Evolutionary conservation across 371 early-diverging fungal genomes (phyloP), one percentile per base, ranked within the genome.

Genomic region (Syncephalastrum monosporum): DNA sequence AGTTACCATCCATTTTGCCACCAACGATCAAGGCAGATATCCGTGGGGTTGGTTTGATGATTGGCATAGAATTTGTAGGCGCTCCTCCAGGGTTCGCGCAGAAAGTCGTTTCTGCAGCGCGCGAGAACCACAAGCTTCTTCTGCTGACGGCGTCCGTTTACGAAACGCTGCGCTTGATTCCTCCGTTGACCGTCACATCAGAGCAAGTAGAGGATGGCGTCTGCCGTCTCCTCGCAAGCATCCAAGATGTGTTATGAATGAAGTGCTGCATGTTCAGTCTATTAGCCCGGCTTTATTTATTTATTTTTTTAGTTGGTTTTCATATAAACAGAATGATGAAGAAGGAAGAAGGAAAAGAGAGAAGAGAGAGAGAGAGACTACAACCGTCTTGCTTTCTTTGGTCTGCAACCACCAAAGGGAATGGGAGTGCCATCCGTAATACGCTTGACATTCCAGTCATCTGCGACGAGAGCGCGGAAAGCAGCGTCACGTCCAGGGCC

Each of bases 401-500:
- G 95, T 61, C 97, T 82, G 80, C 95, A 94, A n/a, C 97, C 97
- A 61, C 90, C 94, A 75, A 91, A 92, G 53, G 94, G 88, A 46
- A 94, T 77, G n/a, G 95, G 93, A 14, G 96, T 97, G 29, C 87
- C 85, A 74, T 97, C 97, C 14, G 89, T 83, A 43, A 97, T 80
- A 44, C 90, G 78, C 53, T 72, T 80, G 48, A 96, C 73, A 41
- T 71, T 80, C 94, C 94, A 95, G 27, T 85, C 81, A 25, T 79
- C 79, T 16, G 82, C 58, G 7, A 84, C 81, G 23, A 96, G 65
- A 10, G 96, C 95, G 67, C 91, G 86, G 78, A 90, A 95, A 0
- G 91, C 93, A 48, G 95, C 95, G 60, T 96, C 95, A 45, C 96
- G 73, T 15, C 96, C 97, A 0, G 93, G 88, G 4, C 97, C 97